Conservation (phyloP, 805 yeast genomes). For the Candida coleopterorum region DNA sequence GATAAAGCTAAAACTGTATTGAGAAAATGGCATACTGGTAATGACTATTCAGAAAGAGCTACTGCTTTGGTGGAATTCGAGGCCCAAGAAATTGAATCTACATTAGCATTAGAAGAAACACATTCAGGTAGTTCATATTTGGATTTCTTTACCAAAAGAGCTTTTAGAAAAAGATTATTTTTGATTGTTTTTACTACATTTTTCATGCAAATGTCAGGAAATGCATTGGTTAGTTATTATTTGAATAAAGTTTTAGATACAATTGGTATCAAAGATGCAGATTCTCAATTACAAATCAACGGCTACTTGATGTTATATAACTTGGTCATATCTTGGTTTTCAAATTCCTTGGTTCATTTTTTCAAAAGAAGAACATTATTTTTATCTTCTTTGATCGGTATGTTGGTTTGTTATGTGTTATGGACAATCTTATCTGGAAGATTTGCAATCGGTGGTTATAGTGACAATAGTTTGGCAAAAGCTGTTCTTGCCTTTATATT, state of each 20-base stretch:
- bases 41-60: conserved; percentile 22
- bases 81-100: conserved; percentile 33
- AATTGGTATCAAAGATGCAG: conserved; percentile 48
- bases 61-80: conserved; percentile 32
- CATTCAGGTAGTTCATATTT: conserved; percentile 28
- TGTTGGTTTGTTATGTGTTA: conserved; percentile 20
- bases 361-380: conserved; percentile 28
- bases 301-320: conserved; percentile 48
- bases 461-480: conserved; percentile 12
- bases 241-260: conserved; percentile 45
- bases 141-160: conserved; percentile 34
- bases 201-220: conserved; percentile 46
- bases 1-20: conserved; percentile 42
- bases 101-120: conserved; percentile 37
- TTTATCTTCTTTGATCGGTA: conserved; percentile 21
- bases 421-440: conserved; percentile 24
- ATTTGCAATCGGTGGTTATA: conserved; percentile 15
- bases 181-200: conserved; percentile 29
- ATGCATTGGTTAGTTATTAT: conserved; percentile 49
- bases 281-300: conserved; percentile 44
- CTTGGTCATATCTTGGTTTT: conserved; percentile 25
- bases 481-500: conserved; percentile 23
- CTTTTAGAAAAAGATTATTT: conserved; percentile 40
- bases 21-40: conserved; percentile 36
- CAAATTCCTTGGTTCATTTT: conserved; percentile 16